Conservation (phyloP, 163 green algal genomes). For the Volvox carteri region DNA sequence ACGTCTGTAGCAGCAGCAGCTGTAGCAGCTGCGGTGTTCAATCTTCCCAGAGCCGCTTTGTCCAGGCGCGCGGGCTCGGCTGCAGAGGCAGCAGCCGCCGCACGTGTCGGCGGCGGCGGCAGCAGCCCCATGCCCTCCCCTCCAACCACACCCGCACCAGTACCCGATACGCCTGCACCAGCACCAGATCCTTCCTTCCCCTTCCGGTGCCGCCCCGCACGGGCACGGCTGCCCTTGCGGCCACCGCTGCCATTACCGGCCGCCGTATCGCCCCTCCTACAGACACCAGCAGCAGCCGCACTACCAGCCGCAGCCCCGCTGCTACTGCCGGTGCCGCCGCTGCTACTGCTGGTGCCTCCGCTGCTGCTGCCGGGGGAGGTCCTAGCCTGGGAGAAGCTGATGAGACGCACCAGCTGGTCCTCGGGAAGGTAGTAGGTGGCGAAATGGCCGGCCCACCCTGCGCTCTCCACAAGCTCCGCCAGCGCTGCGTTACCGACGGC, state of each 20-base stretch:
- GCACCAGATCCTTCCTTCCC: background rate
- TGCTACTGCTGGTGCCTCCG: background rate
- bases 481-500: constrained; percentile 86
- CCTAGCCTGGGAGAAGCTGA: constrained; percentile 55
- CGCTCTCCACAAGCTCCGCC: constrained; percentile 67
- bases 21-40: background rate
- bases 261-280: background rate
- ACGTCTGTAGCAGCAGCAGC: background rate
- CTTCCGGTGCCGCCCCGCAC: background rate
- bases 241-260: background rate
- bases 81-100: background rate
- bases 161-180: background rate
- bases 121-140: background rate
- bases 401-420: constrained; percentile 68
- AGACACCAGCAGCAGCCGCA: background rate
- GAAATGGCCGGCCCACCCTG: constrained; percentile 77
- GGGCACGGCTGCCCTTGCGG: background rate
- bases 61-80: background rate
- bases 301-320: too few relatives aligned
- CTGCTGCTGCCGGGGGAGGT: background rate
- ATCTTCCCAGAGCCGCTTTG: background rate
- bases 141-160: background rate
- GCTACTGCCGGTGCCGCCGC: background rate
- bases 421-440: constrained; percentile 80
- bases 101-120: background rate